Percentiles rank a stretch among this genome's conserved stretches.
phyloP scores from a whole-genome alignment of 345 rosid species.

The Gossypium ekmanianum region DNA sequence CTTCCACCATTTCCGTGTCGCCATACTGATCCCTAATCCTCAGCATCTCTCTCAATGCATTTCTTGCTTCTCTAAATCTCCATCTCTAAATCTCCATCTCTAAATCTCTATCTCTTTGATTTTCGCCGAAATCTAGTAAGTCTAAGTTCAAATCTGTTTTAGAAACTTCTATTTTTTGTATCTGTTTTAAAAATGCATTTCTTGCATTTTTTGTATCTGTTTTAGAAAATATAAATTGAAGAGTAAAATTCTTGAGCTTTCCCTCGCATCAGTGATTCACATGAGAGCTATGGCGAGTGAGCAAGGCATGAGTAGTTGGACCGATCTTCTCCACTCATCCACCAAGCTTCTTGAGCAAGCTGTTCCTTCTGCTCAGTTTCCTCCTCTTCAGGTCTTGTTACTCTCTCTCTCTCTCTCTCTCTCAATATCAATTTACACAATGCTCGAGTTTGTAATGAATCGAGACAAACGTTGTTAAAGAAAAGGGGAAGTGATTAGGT shows the following conservation, averaged over 20 bases:
- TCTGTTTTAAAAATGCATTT: too few species aligned
- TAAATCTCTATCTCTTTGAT: too few species aligned
- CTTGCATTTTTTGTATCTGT: neutral
- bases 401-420: constrained; percentile 4
- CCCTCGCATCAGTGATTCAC: constrained; percentile 1
- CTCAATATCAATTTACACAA: neutral
- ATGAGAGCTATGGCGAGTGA: constrained; percentile 63
- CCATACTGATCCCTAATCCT: too few species aligned
- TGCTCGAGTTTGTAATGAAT: neutral
- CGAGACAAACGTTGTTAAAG: neutral
- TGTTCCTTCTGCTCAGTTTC: constrained; percentile 95
- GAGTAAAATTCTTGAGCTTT: neutral
- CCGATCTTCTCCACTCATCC: constrained; percentile 90
- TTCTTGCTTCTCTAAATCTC: too few species aligned
- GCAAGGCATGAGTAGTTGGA: constrained; percentile 79
- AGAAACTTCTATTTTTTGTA: too few species aligned
- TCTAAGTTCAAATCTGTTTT: too few species aligned
- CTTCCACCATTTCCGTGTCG: too few species aligned
- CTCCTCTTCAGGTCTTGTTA: constrained; percentile 84
- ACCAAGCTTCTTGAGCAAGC: constrained; percentile 95
- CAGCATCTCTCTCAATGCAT: too few species aligned
- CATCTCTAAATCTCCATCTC: too few species aligned
- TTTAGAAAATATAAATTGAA: neutral
- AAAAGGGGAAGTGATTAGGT: neutral
- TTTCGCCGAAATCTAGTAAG: too few species aligned